A percentile compares a stretch with the other conserved stretches of the same genome.
phyloP scores from a whole-genome alignment of 352 stramenopile species.

The Thalassiosira hispida region DNA sequence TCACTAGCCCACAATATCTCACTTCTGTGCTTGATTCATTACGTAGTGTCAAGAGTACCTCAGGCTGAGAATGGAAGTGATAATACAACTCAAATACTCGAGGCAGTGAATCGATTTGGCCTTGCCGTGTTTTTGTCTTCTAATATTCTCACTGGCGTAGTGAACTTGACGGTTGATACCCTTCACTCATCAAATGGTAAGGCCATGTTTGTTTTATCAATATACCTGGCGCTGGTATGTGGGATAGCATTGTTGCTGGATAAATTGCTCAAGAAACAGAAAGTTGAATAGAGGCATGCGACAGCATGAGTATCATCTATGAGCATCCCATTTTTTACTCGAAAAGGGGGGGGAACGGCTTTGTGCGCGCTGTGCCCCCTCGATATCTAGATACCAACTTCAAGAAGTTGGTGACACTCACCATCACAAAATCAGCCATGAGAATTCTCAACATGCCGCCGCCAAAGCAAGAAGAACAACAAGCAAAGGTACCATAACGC shows the following conservation, averaged over 20 bases:
- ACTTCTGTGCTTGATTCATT: conserved; percentile 50
- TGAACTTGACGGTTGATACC: conserved; percentile 82
- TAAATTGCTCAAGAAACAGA: conserved; percentile 9
- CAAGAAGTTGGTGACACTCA: too few relatives aligned
- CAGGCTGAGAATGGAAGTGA: conserved; percentile 9
- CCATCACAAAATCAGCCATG: too few relatives aligned
- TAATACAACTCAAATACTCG: conserved; percentile 51
- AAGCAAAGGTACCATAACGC: too few relatives aligned
- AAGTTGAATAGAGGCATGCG: neutral
- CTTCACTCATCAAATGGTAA: conserved; percentile 57
- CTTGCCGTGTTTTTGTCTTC: conserved; percentile 79
- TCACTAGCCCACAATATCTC: conserved; percentile 68
- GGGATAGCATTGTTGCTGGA: conserved; percentile 50
- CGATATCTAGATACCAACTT: too few relatives aligned
- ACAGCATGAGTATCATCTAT: too few relatives aligned
- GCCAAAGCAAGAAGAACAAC: too few relatives aligned
- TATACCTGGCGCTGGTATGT: conserved; percentile 71
- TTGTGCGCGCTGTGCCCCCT: too few relatives aligned
- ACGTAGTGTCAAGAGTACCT: conserved; percentile 6
- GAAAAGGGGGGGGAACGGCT: too few relatives aligned
- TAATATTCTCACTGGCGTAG: conserved; percentile 80
- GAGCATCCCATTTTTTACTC: too few relatives aligned
- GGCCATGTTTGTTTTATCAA: conserved; percentile 65
- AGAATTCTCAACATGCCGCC: too few relatives aligned
- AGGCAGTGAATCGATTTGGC: conserved; percentile 74